phyloP scores from a whole-genome alignment of 371 early-diverging fungal genomes.

The Rhizopus delemar region DNA sequence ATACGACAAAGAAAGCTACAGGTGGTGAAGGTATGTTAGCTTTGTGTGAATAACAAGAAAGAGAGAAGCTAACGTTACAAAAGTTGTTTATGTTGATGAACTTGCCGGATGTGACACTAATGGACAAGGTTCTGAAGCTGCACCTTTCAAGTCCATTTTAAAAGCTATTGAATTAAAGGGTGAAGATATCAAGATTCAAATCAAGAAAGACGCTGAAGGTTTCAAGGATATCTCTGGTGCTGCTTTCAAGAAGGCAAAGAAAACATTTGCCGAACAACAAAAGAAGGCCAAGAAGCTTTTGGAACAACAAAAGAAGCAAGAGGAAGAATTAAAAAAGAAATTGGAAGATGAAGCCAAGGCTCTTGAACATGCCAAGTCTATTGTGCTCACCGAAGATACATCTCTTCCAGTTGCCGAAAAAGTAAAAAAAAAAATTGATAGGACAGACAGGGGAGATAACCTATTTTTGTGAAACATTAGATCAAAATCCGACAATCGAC shows the following conservation, averaged over 20 bases:
- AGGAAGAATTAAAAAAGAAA: conserved; percentile 66
- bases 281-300: conserved; percentile 73
- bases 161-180: conserved; percentile 65
- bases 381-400: conserved; percentile 77
- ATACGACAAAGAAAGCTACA: conserved; percentile 32
- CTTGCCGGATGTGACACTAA: conserved; percentile 71
- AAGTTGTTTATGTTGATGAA: conserved; percentile 68
- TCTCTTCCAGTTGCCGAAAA: conserved; percentile 75
- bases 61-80: not conserved
- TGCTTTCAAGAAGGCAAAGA: conserved; percentile 91
- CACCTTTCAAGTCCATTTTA: conserved; percentile 72
- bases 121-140: conserved; percentile 61
- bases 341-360: conserved; percentile 74
- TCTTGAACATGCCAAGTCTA: conserved; percentile 83
- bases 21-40: conserved; percentile 26
- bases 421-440: conserved; percentile 34
- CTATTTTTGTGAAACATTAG: conserved; percentile 27
- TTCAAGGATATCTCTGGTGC: conserved; percentile 82
- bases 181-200: conserved; percentile 55
- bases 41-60: not conserved
- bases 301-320: conserved; percentile 70
- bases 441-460: not conserved
- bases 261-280: conserved; percentile 69
- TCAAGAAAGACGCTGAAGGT: conserved; percentile 72
- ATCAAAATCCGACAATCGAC: conserved; percentile 80